A percentile compares a stretch with the other conserved stretches of the same genome.
phyloP scores from a whole-genome alignment of 2,329 filamentous ascomycete genomes.

The Aspergillus quadricinctus region DNA sequence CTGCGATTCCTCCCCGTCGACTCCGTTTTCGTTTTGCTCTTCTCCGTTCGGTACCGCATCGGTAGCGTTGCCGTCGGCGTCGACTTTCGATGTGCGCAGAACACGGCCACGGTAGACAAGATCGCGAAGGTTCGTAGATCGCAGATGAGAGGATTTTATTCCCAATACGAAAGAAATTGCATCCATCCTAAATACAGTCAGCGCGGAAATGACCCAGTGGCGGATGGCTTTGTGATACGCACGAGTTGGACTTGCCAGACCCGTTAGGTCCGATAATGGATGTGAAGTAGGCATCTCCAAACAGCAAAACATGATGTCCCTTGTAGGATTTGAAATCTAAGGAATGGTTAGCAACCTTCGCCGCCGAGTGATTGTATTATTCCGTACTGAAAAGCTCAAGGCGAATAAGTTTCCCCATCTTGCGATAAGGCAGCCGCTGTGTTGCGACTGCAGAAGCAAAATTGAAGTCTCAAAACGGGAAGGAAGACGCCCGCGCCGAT shows the following conservation, averaged over 20 bases:
- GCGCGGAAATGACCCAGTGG: constrained; percentile 4
- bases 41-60: constrained; percentile 60
- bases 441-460: constrained; percentile 19
- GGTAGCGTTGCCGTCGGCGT: constrained; percentile 71
- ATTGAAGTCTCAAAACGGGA: background rate
- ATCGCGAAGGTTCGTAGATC: constrained; percentile 88
- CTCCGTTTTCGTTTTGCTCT: constrained; percentile 53
- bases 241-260: constrained; percentile 98
- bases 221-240: constrained; percentile 34
- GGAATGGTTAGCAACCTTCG: constrained; percentile 24
- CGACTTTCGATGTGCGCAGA: constrained; percentile 85
- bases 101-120: constrained; percentile 94
- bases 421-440: constrained; percentile 36
- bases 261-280: constrained; percentile 99
- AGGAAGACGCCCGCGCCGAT: background rate
- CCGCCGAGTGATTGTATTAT: constrained; percentile 1
- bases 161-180: constrained; percentile 98
- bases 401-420: constrained; percentile 93
- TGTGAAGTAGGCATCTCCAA: constrained; percentile 97
- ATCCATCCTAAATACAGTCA: constrained; percentile 69
- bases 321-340: constrained; percentile 99
- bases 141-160: constrained; percentile 96
- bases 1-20: constrained; percentile 59
- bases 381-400: constrained; percentile 86
- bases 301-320: constrained; percentile 87